Conservation (phyloP, 2,329 filamentous ascomycete genomes). For the Penicillium polonicum region DNA sequence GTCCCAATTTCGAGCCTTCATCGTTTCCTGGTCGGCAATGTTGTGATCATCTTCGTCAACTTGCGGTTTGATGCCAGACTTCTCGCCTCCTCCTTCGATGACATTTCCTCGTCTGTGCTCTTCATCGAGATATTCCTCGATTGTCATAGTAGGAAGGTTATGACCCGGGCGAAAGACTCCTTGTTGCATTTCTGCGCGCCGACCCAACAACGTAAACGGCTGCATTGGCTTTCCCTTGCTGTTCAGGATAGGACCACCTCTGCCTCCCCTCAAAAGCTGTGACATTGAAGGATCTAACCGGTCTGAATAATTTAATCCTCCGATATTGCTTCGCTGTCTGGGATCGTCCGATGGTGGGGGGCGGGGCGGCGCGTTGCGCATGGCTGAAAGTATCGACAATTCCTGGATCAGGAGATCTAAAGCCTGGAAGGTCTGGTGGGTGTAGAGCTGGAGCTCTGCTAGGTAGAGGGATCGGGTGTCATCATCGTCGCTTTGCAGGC, state of each 20-base stretch:
- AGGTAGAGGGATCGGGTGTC: constrained; percentile 76
- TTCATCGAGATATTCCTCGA: constrained; percentile 96
- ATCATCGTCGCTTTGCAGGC: constrained; percentile 75
- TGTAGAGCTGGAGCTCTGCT: constrained; percentile 68
- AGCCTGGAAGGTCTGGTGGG: constrained; percentile 78
- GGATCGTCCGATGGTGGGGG: constrained; percentile 37
- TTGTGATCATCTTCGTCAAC: constrained; percentile 87
- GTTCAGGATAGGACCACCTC: constrained; percentile 71
- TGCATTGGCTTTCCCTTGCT: constrained; percentile 79
- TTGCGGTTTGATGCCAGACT: constrained; percentile 65
- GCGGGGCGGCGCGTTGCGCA: constrained; percentile 52
- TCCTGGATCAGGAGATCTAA: constrained; percentile 88
- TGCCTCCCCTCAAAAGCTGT: constrained; percentile 47
- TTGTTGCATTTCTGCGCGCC: constrained; percentile 69
- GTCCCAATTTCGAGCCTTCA: constrained; percentile 94
- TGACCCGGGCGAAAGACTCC: constrained; percentile 89
- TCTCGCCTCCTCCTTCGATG: constrained; percentile 76
- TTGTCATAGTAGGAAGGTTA: constrained; percentile 93
- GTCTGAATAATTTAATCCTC: constrained; percentile 63
- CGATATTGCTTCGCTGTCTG: constrained; percentile 50
- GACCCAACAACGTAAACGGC: constrained; percentile 83
- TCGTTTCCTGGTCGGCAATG: constrained; percentile 83
- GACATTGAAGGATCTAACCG: constrained; percentile 67
- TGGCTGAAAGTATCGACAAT: constrained; percentile 74
- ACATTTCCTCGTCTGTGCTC: constrained; percentile 81